Base-by-base conservation (phyloP, 306 rosid genomes). In the Mimosa bimucronata region DNA sequence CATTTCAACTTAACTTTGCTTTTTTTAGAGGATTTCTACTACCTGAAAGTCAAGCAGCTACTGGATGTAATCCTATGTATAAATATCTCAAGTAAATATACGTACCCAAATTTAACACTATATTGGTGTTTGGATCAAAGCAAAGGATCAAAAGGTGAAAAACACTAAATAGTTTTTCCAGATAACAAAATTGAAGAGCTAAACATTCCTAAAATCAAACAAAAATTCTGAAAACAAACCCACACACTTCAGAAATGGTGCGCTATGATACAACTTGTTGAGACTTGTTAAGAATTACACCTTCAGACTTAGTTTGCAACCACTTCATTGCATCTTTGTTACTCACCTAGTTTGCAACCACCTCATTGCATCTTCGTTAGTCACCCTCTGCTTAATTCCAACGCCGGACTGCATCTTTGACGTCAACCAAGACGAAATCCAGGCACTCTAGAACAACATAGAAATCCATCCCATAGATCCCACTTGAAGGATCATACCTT, bases 391-490 rank as follows among this genome's bases (percentile, higher is more conserved):
- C 66, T 90, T 89, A 78, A 88, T 88, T 61, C 94, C 92, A 80
- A 90, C 87, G 0, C 78, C 64, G 2, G 94, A 78, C 87, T 90
- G 85, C 90, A 86, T 50, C 88, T 67, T 14, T 88, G 88, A 29
- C 90, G 90, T 34, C 89, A 83, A 12, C 92, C 94, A 19, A 88
- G 90, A 42, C 90, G 81, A 71, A 88, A 90, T 42, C 92, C 92
- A 52, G 92, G 53, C 92, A 86, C 73, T 88, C 94, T 11, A 90
- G 76, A 50, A 87, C 82, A 64, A 88, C 87, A 9, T 0, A 90
- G 77, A 90, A 90, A 61, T 88, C 90, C 92, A 90, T 88, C n/a
- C 90, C 94, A 11, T 90, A 90, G 72, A 90, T 88, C 61, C 90
- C 92, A 2, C 88, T 88, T 0, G 90, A 90, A 66, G 92, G 90